These are phyloP conservation scores for Phoma sp. DNA, from an alignment of 2,329 filamentous ascomycete species.

Conservation along the genomic window DNA sequence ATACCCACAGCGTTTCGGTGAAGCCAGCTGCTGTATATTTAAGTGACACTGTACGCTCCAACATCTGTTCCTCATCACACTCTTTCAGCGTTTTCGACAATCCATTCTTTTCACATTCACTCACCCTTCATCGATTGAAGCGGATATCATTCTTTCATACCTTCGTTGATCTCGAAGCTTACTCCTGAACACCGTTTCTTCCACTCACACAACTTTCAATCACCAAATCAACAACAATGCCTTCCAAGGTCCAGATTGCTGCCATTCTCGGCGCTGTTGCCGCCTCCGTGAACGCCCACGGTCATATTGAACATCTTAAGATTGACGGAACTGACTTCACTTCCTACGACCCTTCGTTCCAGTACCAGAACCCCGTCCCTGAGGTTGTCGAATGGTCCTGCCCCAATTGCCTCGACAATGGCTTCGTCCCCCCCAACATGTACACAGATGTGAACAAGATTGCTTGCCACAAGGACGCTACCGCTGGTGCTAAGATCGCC, in stretches of 20 bases:
- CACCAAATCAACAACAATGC: constrained; percentile 30
- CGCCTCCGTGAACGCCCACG: constrained; percentile 55
- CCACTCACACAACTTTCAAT: constrained; percentile 9
- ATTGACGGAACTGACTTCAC: constrained; percentile 57
- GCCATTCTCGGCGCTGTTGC: constrained; percentile 44
- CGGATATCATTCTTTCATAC: constrained; percentile 29
- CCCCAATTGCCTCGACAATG: constrained; percentile 58
- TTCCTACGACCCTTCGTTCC: constrained; percentile 52
- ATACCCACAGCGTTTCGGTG: constrained; percentile 11
- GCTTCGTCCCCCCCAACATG: constrained; percentile 58
- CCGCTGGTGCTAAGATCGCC: constrained; percentile 59
- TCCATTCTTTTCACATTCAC: constrained; percentile 35
- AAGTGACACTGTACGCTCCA: constrained; percentile 9
- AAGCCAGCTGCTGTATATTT: constrained; percentile 24
- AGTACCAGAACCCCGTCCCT: constrained; percentile 45
- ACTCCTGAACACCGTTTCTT: constrained; percentile 20
- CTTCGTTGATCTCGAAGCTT: constrained; percentile 40
- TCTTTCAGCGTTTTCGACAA: constrained; percentile 34
- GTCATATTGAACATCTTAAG: constrained; percentile 52
- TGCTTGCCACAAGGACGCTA: constrained; percentile 66
- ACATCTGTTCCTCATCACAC: constrained; percentile 18
- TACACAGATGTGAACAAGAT: constrained; percentile 60
- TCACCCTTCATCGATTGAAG: constrained; percentile 40
- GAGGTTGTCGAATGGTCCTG: constrained; percentile 63
- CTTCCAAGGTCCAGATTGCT: constrained; percentile 40